Conservation (phyloP, 371 early-diverging fungal species). For the Lichtheimia ramosa region DNA sequence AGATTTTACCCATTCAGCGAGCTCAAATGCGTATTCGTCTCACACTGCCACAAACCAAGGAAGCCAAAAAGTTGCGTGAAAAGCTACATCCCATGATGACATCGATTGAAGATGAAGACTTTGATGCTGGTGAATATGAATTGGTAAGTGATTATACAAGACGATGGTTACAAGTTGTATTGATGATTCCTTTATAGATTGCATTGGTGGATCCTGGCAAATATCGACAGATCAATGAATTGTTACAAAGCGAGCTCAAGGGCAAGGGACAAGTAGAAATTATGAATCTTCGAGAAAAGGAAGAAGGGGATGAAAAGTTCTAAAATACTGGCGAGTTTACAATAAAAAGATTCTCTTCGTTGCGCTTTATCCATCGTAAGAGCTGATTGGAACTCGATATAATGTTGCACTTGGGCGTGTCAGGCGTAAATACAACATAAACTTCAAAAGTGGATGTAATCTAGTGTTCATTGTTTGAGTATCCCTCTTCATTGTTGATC, state of each 20-base stretch:
- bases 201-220: slow-evolving; percentile 93
- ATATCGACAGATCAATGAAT: slow-evolving; percentile 78
- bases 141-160: slow-evolving; percentile 55
- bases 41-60: slow-evolving; percentile 73
- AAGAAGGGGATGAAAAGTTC: slow-evolving; percentile 79
- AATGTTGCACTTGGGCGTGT: slow-evolving; percentile 66
- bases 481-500: slow-evolving; percentile 1
- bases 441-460: slow-evolving; percentile 68
- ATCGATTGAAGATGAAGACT: slow-evolving; percentile 87
- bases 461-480: slow-evolving; percentile 26
- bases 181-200: slow-evolving; percentile 50
- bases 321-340: slow-evolving; percentile 66
- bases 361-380: slow-evolving; percentile 73
- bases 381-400: slow-evolving; percentile 65
- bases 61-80: slow-evolving; percentile 85
- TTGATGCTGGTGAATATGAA: slow-evolving; percentile 74
- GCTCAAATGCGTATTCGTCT: slow-evolving; percentile 92
- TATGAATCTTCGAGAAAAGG: slow-evolving; percentile 78
- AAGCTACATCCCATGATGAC: slow-evolving; percentile 70
- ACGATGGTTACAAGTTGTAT: no score
- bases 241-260: slow-evolving; percentile 79
- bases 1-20: slow-evolving; percentile 86
- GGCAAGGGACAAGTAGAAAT: slow-evolving; percentile 89
- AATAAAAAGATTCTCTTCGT: slow-evolving; percentile 72
- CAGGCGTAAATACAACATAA: slow-evolving; percentile 72